phyloP scores from a whole-genome alignment of 2,329 filamentous ascomycete genomes.

The Colletotrichum paranaense region DNA sequence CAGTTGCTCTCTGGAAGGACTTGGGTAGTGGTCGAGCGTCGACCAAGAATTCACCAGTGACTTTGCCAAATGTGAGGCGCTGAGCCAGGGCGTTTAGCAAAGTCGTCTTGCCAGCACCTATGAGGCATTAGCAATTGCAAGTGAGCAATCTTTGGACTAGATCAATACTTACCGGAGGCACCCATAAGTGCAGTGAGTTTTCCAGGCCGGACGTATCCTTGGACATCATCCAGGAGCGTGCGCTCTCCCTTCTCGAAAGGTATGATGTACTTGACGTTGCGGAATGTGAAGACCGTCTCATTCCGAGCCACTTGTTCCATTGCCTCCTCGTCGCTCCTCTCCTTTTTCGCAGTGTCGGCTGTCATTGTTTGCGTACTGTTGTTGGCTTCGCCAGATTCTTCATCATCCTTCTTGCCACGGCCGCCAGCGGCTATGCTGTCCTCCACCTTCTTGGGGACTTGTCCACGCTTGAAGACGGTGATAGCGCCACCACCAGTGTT shows the following conservation, averaged over 20 bases:
- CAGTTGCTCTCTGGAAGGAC: conserved; percentile 84
- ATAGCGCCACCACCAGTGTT: conserved; percentile 70
- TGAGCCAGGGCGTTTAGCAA: conserved; percentile 79
- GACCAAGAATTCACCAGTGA: conserved; percentile 82
- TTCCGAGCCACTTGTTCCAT: conserved; percentile 68
- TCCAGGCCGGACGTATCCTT: conserved; percentile 87
- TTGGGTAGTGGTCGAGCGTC: conserved; percentile 78
- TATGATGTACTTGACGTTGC: conserved; percentile 61
- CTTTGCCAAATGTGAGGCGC: conserved; percentile 80
- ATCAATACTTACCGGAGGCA: conserved; percentile 51
- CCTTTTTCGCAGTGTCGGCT: conserved; percentile 28
- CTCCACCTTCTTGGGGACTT: conserved; percentile 69
- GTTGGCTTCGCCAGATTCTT: conserved; percentile 52
- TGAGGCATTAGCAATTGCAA: conserved; percentile 9
- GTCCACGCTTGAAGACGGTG: conserved; percentile 71
- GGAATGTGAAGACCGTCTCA: conserved; percentile 67
- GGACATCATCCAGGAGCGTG: conserved; percentile 78
- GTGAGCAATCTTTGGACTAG: neutral
- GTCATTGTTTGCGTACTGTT: conserved; percentile 73
- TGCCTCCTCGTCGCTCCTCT: conserved; percentile 43
- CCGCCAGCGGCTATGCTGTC: conserved; percentile 66
- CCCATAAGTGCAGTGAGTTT: conserved; percentile 85
- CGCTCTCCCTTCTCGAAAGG: conserved; percentile 71
- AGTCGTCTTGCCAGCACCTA: conserved; percentile 76
- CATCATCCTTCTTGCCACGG: conserved; percentile 59